Base-by-base conservation (phyloP, 2,329 filamentous ascomycete species). In the Tolypocladium sp. region DNA sequence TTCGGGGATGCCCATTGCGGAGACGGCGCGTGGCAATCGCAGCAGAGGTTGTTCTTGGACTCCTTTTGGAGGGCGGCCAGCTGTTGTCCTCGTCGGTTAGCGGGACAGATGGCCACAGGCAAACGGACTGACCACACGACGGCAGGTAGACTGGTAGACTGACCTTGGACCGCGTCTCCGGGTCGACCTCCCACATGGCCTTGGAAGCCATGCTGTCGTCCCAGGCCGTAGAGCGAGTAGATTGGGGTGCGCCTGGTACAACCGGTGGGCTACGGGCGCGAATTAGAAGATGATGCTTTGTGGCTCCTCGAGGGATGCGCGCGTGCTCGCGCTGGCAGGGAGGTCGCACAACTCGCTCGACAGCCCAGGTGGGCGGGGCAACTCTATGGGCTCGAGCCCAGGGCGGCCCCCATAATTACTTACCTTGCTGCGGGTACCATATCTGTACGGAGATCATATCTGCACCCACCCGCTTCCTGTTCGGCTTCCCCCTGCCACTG, bases 1-100 rank as follows among this genome's bases (percentile, higher is more conserved):
- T 99, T 99, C 64, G 94, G 94, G 42, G 92, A 82, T 66, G 94
- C 93, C 94, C 94, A 99, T 88, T 99, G 94, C 63, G 94, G 94
- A 68, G 91, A 95, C 27, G 94, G 93, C 52, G 94, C 93, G 71
- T 87, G 87, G 81, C 94, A 99, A 78, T 99, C 94, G 78, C 92
- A 93, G 79, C 94, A 99, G 68, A 85, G 78, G 72, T 90, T 91
- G 76, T 99, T 99, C 67, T 88, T 87, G 67, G 91, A 88, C 67
- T 88, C 88, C 75, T 96, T 96, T 74, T 96, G 92, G 67, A 97
- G 91, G 62, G 91, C 86, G 64, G 92, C 86, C 71, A 99, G 87
- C 91, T 96, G 73, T 61, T 17, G 38, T 27, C n/a, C 1, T 33
- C 17, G 30, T 30, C 17, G 42, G 49, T 59, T 30, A 61, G 27